phyloP scores from a whole-genome alignment of 2,329 filamentous ascomycete species.

The Sporothrix mexicana region DNA sequence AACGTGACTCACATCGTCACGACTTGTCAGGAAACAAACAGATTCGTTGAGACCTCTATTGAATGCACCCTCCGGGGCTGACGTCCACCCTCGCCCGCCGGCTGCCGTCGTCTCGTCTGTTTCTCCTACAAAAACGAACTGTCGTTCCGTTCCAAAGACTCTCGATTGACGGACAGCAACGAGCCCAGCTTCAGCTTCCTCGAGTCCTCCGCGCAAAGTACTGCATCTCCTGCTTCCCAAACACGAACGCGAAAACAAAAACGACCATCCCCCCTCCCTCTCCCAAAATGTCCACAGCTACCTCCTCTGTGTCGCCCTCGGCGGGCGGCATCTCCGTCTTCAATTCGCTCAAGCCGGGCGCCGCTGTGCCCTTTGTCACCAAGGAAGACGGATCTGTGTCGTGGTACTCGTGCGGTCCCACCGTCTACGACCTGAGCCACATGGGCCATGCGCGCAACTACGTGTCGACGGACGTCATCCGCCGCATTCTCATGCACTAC shows the following conservation, averaged over 20 bases:
- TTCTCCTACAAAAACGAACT: background rate
- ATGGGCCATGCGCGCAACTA: constrained; percentile 78
- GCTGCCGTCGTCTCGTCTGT: constrained; percentile 9
- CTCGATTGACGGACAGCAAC: background rate
- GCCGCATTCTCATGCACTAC: constrained; percentile 72
- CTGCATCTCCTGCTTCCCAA: constrained; percentile 16
- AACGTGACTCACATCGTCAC: constrained; percentile 30
- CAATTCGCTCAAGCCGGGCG: constrained; percentile 76
- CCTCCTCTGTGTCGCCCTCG: constrained; percentile 24
- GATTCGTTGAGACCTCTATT: background rate
- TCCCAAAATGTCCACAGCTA: background rate
- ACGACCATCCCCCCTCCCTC: background rate
- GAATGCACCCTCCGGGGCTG: constrained; percentile 33
- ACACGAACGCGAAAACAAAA: too few species aligned
- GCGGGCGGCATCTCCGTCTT: constrained; percentile 65
- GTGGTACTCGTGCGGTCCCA: constrained; percentile 41
- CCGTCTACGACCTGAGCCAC: constrained; percentile 74
- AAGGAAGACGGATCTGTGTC: constrained; percentile 37
- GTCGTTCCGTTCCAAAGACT: background rate
- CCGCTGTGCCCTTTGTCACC: constrained; percentile 58
- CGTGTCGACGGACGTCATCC: constrained; percentile 76
- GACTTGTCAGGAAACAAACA: background rate
- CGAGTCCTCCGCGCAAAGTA: background rate
- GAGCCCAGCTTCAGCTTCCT: background rate
- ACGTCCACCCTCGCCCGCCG: constrained; percentile 25